Evolutionary conservation across 371 early-diverging fungal species (phyloP).

Genomic region (Actinomortierella wolfii): DNA sequence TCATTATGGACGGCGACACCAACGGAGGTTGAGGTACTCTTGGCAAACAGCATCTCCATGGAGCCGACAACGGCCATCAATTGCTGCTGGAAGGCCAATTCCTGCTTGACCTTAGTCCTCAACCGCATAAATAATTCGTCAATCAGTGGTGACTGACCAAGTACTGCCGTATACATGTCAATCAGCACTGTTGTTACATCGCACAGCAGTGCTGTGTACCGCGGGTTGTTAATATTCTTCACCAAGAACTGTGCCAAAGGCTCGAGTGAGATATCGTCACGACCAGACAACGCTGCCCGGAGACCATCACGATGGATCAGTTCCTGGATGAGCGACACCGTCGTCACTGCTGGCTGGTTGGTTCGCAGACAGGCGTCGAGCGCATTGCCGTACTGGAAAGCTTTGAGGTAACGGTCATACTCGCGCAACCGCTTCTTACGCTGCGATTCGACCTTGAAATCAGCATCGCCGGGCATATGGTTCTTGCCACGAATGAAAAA

Average conservation of each 20-base stretch:
- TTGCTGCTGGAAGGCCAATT: constrained; percentile 78
- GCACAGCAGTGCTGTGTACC: constrained; percentile 74
- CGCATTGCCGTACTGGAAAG: constrained; percentile 87
- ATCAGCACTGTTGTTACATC: constrained; percentile 77
- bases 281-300: constrained; percentile 76
- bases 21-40: constrained; percentile 43
- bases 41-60: constrained; percentile 79
- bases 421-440: constrained; percentile 64
- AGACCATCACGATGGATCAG: constrained; percentile 86
- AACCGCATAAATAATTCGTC: constrained; percentile 69
- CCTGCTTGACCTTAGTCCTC: constrained; percentile 67
- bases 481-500: constrained; percentile 76
- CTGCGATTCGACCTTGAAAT: constrained; percentile 71
- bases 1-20: constrained; percentile 41
- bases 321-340: constrained; percentile 84
- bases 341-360: constrained; percentile 59
- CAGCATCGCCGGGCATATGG: constrained; percentile 52
- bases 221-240: constrained; percentile 77
- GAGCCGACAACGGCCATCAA: constrained; percentile 75
- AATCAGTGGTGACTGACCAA: constrained; percentile 79
- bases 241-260: constrained; percentile 82
- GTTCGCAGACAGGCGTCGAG: constrained; percentile 72
- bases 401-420: constrained; percentile 82
- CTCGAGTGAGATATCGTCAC: constrained; percentile 86
- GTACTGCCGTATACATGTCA: constrained; percentile 81